Evolutionary conservation across 441 rosid species (phyloP), one percentile per base, ranked within the genome.

Genomic region (Corymbia calophylla): DNA sequence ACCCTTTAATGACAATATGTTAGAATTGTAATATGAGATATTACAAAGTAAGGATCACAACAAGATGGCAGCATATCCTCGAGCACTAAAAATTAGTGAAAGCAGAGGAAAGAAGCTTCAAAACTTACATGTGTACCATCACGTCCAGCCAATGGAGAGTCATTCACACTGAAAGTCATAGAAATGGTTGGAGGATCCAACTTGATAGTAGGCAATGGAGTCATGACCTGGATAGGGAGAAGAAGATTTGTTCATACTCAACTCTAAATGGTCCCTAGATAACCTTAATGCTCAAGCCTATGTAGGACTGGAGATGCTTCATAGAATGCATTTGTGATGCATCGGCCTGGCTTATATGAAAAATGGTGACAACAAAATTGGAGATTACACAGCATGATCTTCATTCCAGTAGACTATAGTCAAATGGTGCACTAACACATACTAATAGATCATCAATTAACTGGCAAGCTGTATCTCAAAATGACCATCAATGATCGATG

Each of bases 171-270:
- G 91, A 98, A 98, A 66, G 99, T 98, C 99, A 98, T 98, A 91
- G 99, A 98, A 92, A 97, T 98, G 88, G 99, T 98, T 73, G 99
- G 99, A 87, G 99, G 99, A 88, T 98, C 99, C 95, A 98, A 92
- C 93, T 95, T 98, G 87, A 96, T 91, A 49, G 96, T 90, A 23
- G 99, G 99, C 89, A 98, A 95, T 73, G 99, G 95, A 91, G 93
- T 91, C 93, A 93, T 94, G 89, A 98, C 98, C 99, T 97, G 90
- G 48, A 51, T 55, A 31, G 58, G n/a, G 66, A 93, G 89, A 92
- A 18, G 58, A 86, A 54, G 56, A 56, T 25, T 29, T 82, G 64
- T 25, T 47, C 27, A 81, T 56, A 82, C 16, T 56, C 39, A 60
- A 82, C 25, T 25, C 51, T 47, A 53, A 21, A n/a, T 82, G 86